Evolutionary conservation across 768 basidiomycete species (phyloP).

Genomic region (Mycena rebaudengoi): DNA sequence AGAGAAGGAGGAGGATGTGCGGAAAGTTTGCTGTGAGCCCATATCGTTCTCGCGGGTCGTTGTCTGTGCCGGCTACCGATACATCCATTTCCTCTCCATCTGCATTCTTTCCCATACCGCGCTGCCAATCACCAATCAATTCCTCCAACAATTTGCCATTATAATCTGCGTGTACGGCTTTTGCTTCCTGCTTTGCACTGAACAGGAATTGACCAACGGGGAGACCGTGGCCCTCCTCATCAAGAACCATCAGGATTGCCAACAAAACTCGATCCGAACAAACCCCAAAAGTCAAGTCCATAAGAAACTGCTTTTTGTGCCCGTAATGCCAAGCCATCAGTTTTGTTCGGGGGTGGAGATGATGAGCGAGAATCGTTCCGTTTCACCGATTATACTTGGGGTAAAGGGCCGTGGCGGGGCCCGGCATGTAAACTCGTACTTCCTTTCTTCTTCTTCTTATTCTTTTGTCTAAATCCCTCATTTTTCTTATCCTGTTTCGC

Average conservation of each 20-base stretch:
- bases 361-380: not conserved
- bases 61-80: slow-evolving; percentile 37
- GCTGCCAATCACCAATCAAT: not conserved
- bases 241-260: not conserved
- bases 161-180: slow-evolving; percentile 16
- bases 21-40: slow-evolving; percentile 32
- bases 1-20: slow-evolving; percentile 39
- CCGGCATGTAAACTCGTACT: no score
- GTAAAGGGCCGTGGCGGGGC: no score
- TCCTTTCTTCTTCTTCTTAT: no score
- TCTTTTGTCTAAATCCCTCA: no score
- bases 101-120: not conserved
- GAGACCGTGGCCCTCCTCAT: slow-evolving; percentile 12
- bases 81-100: slow-evolving; percentile 25
- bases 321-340: slow-evolving; percentile 12
- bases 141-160: not conserved
- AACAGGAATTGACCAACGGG: slow-evolving; percentile 10
- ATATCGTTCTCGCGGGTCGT: slow-evolving; percentile 34
- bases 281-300: slow-evolving; percentile 23
- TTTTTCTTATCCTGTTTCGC: no score
- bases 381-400: not conserved
- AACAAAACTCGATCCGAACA: slow-evolving; percentile 9
- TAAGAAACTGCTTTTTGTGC: slow-evolving; percentile 14
- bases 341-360: slow-evolving; percentile 3
- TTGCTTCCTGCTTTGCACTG: not conserved